These are phyloP conservation scores for Thuja plicata DNA, from an alignment of 83 land plant species.

Conservation along the genomic window DNA sequence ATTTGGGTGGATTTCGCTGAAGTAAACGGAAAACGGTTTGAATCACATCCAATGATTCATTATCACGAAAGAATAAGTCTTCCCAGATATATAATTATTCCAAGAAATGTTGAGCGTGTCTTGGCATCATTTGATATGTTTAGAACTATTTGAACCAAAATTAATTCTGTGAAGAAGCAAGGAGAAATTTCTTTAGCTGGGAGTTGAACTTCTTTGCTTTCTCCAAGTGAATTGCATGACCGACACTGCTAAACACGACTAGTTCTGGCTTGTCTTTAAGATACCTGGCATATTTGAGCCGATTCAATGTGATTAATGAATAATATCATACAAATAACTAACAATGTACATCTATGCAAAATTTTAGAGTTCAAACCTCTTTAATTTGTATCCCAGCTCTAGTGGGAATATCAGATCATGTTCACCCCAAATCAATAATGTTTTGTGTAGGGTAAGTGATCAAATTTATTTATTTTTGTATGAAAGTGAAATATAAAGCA, in stretches of 20 bases:
- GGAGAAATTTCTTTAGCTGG: slow-evolving; percentile 47
- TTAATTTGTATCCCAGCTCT: slow-evolving; percentile 53
- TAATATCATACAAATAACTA: neutral
- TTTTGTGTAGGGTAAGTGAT: slow-evolving; percentile 30
- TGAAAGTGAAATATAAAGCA: neutral
- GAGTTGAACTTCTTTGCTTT: slow-evolving; percentile 43
- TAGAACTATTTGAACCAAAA: neutral
- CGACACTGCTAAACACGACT: slow-evolving; percentile 51
- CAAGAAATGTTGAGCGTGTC: neutral
- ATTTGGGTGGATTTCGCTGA: no score
- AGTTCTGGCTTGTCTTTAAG: slow-evolving; percentile 47
- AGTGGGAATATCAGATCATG: no score
- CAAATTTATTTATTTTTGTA: neutral
- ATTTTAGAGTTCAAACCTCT: no score
- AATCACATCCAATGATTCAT: no score
- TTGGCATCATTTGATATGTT: no score
- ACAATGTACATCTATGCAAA: no score
- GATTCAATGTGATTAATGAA: neutral
- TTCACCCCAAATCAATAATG: slow-evolving; percentile 69
- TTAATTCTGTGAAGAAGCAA: no score
- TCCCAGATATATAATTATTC: neutral
- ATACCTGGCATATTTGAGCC: slow-evolving; percentile 46
- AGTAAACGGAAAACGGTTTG: no score
- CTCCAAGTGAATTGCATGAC: slow-evolving; percentile 59
- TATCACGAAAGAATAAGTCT: no score